Evolutionary conservation across 2,329 filamentous ascomycete species (phyloP).

Genomic region (Aspergillus sp.): DNA sequence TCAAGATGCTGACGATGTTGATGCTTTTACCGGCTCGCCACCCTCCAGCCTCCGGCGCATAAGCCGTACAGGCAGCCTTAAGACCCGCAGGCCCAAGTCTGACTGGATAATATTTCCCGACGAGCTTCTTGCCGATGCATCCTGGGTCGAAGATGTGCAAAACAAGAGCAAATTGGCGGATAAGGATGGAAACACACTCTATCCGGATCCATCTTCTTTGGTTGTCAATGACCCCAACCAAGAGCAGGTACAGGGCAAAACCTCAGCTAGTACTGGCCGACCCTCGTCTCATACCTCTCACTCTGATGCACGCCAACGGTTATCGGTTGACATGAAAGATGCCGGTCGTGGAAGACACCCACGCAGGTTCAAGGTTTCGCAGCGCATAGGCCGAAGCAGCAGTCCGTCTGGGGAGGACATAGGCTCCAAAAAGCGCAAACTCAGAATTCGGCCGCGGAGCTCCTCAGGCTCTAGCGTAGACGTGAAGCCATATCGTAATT

Average conservation of each 20-base stretch:
- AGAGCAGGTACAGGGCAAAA: conserved; percentile 19
- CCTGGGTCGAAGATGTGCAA: conserved; percentile 81
- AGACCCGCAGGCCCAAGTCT: conserved; percentile 70
- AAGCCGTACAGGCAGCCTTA: conserved; percentile 49
- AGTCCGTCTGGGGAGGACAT: conserved; percentile 50
- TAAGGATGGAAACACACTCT: conserved; percentile 72
- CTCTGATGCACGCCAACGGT: conserved; percentile 41
- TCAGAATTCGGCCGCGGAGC: conserved; percentile 53
- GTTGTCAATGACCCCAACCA: conserved; percentile 14
- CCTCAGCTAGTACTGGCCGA: conserved; percentile 23
- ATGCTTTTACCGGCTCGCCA: conserved; percentile 34
- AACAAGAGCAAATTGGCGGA: conserved; percentile 84
- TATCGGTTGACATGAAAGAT: conserved; percentile 47
- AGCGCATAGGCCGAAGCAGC: conserved; percentile 57
- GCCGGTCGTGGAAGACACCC: conserved; percentile 57
- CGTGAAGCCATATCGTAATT: conserved; percentile 14
- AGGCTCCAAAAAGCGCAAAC: conserved; percentile 55
- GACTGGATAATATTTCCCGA: conserved; percentile 84
- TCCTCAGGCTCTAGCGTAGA: conserved; percentile 57
- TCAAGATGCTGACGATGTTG: conserved; percentile 24
- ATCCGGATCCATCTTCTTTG: conserved; percentile 31
- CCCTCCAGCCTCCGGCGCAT: conserved; percentile 42
- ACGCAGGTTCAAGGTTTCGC: conserved; percentile 60
- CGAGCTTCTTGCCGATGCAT: conserved; percentile 83
- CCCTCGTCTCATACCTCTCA: conserved; percentile 29